These are phyloP conservation scores for Citropsis articulata DNA, from an alignment of 345 rosid genomes.

Conservation along the genomic window DNA sequence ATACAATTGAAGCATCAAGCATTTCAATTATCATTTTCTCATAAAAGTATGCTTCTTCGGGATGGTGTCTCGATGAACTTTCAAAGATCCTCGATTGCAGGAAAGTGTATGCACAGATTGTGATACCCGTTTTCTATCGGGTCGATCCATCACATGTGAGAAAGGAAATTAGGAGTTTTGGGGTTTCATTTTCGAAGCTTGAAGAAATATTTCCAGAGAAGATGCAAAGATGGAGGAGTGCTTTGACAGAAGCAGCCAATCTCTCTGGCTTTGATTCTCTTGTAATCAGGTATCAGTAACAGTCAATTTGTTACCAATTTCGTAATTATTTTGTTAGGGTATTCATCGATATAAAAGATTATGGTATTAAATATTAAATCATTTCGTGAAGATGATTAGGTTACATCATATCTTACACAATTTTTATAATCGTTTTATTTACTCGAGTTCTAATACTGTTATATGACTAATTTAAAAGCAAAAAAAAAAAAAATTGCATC, in stretches of 20 bases:
- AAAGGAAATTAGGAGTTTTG: neutral
- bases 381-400: too few species aligned
- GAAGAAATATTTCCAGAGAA: neutral
- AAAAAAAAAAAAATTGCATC: too few species aligned
- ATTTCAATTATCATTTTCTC: neutral
- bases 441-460: too few species aligned
- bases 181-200: neutral
- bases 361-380: too few species aligned
- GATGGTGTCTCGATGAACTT: neutral
- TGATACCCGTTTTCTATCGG: neutral
- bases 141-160: neutral
- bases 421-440: too few species aligned
- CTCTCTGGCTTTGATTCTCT: neutral
- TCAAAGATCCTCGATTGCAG: neutral
- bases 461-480: too few species aligned
- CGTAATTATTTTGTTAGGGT: too few species aligned
- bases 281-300: neutral
- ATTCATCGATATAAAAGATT: too few species aligned
- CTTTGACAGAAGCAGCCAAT: neutral
- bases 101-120: neutral
- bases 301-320: too few species aligned
- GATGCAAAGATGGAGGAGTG: neutral
- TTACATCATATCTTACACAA: too few species aligned
- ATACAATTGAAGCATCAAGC: neutral
- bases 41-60: neutral